These are phyloP conservation scores for Kitagawia praeruptora DNA, from an alignment of 129 eudicot species.

Conservation along the genomic window DNA sequence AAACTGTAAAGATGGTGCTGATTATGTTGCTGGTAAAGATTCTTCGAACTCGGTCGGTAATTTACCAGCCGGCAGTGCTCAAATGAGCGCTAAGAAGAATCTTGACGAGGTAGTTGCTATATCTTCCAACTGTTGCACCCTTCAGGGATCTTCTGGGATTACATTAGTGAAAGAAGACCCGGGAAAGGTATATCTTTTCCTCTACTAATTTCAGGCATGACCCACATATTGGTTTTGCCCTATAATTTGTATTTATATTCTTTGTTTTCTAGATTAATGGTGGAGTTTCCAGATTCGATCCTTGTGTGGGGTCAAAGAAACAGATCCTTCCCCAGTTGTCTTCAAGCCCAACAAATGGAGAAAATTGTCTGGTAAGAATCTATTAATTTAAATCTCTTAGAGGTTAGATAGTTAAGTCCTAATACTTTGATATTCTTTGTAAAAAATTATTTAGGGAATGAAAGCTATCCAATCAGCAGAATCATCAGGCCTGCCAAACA, in stretches of 20 bases:
- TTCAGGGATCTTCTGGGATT: background rate
- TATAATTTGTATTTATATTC: background rate
- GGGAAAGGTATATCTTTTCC: constrained; percentile 18
- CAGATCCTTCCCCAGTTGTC: background rate
- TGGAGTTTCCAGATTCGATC: constrained; percentile 3
- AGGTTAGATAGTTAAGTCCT: background rate
- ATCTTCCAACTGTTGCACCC: background rate
- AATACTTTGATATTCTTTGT: background rate
- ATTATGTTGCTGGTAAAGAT: background rate
- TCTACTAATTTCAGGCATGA: background rate
- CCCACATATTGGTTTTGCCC: background rate
- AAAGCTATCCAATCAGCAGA: constrained; percentile 4
- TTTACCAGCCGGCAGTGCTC: background rate
- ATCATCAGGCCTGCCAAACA: constrained; percentile 14
- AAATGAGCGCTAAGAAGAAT: constrained; percentile 9
- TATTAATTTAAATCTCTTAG: background rate
- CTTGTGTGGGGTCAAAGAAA: background rate
- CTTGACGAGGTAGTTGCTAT: background rate
- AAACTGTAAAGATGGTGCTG: constrained; percentile 1
- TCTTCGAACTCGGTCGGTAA: background rate
- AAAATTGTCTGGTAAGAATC: constrained; percentile 3
- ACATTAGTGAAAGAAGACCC: background rate
- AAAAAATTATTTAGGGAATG: constrained; percentile 10
- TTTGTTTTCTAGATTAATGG: background rate
- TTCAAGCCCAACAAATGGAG: background rate